Conservation (phyloP, 192 early-diverging fungal species). For the Coemansia sp. region DNA sequence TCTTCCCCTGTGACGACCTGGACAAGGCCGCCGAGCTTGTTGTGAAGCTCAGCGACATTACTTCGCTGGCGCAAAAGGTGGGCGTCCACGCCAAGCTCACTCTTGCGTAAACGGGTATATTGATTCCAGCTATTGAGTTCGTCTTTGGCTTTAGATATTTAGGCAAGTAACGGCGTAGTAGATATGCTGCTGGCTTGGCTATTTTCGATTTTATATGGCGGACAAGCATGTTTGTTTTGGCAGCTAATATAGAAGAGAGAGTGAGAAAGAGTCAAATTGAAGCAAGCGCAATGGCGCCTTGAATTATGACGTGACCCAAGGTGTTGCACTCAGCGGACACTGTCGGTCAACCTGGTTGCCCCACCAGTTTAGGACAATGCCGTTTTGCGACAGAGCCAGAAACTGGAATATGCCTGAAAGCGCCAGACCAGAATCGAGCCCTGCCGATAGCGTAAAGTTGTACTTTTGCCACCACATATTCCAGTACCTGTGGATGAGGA, state of each 20-base stretch:
- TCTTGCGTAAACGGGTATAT: conserved; percentile 20
- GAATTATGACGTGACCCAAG: conserved; percentile 25
- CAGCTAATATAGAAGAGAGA: neutral
- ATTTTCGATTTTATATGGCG: neutral
- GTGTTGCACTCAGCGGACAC: conserved; percentile 38
- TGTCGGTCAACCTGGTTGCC: conserved; percentile 47
- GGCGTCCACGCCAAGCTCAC: conserved; percentile 48
- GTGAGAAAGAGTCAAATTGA: neutral
- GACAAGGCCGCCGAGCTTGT: conserved; percentile 81
- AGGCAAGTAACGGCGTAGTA: too few relatives aligned
- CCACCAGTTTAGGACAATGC: conserved; percentile 50
- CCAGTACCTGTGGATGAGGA: conserved; percentile 59
- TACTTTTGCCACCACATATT: conserved; percentile 63
- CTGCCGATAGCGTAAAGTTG: conserved; percentile 56
- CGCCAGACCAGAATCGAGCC: conserved; percentile 56
- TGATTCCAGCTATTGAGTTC: neutral
- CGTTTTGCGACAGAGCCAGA: conserved; percentile 42
- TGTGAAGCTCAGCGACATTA: conserved; percentile 53
- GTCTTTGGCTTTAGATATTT: neutral
- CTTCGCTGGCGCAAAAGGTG: conserved; percentile 46
- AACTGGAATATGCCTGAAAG: conserved; percentile 51
- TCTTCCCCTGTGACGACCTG: conserved; percentile 90
- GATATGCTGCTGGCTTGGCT: neutral
- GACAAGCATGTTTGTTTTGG: neutral
- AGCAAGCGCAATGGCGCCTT: neutral